Conservation (phyloP, 331 rosid species). For the Stylosanthes scabra region DNA sequence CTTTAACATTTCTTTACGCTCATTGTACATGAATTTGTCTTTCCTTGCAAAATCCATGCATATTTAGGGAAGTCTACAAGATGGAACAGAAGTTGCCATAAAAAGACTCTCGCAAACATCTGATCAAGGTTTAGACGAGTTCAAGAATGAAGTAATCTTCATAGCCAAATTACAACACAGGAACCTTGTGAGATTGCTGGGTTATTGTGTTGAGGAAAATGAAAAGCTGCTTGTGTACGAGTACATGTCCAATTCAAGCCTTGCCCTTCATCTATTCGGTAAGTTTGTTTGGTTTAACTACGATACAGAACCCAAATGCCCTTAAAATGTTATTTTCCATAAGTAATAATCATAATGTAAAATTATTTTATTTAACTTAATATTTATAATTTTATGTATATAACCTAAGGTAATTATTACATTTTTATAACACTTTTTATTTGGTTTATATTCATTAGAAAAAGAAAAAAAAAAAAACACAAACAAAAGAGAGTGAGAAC, state of each 20-base stretch:
- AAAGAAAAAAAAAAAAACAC: too few relatives aligned
- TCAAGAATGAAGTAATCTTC: constrained; percentile 50
- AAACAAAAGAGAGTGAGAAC: too few relatives aligned
- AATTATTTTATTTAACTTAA: too few relatives aligned
- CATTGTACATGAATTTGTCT: neutral
- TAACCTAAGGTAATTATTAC: too few relatives aligned
- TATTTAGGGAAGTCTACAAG: constrained; percentile 41
- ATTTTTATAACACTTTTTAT: too few relatives aligned
- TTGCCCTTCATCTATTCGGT: constrained; percentile 44
- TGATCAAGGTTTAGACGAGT: constrained; percentile 46
- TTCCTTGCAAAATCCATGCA: neutral
- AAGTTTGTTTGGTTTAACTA: neutral
- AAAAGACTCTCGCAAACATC: constrained; percentile 46
- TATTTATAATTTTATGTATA: too few relatives aligned
- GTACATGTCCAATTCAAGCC: constrained; percentile 45
- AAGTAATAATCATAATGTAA: too few relatives aligned
- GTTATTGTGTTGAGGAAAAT: constrained; percentile 48
- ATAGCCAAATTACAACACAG: constrained; percentile 50
- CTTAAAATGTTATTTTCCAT: too few relatives aligned
- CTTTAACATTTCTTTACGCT: too few relatives aligned
- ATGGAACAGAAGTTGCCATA: constrained; percentile 45
- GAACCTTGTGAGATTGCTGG: constrained; percentile 50
- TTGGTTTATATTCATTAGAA: too few relatives aligned
- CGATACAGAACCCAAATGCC: too few relatives aligned
- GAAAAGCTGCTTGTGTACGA: constrained; percentile 50